Evolutionary conservation across 148 eudicot species (phyloP).

Genomic region (Camellia granthamiana): DNA sequence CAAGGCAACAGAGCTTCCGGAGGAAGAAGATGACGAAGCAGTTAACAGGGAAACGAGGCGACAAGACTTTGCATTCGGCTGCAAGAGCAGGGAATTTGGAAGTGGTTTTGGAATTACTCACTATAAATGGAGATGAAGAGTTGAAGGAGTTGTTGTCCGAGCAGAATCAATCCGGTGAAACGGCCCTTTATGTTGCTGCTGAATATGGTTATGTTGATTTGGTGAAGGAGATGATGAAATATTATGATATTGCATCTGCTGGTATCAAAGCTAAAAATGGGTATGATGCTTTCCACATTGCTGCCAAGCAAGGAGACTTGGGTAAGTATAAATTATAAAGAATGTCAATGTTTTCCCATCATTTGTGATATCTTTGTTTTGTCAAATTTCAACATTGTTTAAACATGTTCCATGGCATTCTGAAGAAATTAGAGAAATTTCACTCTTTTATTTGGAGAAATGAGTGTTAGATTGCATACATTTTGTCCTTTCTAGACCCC

Average conservation of each 20-base stretch:
- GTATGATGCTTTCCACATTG: slow-evolving; percentile 54
- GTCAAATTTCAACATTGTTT: not conserved
- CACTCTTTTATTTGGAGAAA: too few species aligned
- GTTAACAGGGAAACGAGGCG: slow-evolving; percentile 43
- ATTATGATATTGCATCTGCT: slow-evolving; percentile 41
- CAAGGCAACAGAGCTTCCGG: slow-evolving; percentile 33
- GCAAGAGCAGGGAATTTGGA: slow-evolving; percentile 43
- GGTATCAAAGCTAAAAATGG: slow-evolving; percentile 49
- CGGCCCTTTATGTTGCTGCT: slow-evolving; percentile 36
- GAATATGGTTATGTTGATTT: slow-evolving; percentile 28
- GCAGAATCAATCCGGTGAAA: slow-evolving; percentile 53
- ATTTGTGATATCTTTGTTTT: not conserved
- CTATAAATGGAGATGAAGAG: slow-evolving; percentile 27
- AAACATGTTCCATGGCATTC: not conserved
- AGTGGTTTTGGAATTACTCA: slow-evolving; percentile 29
- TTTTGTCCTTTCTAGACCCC: too few species aligned
- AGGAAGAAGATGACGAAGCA: slow-evolving; percentile 45
- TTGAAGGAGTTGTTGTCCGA: slow-evolving; percentile 35
- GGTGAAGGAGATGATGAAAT: slow-evolving; percentile 40
- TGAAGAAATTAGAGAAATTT: too few species aligned
- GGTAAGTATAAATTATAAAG: slow-evolving; percentile 25
- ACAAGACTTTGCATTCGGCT: slow-evolving; percentile 42
- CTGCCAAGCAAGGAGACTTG: slow-evolving; percentile 53
- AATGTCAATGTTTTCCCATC: not conserved
- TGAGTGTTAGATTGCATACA: too few species aligned